Evolutionary conservation across 2,329 filamentous ascomycete genomes (phyloP).

Genomic region (Chaetothyriales sp.): DNA sequence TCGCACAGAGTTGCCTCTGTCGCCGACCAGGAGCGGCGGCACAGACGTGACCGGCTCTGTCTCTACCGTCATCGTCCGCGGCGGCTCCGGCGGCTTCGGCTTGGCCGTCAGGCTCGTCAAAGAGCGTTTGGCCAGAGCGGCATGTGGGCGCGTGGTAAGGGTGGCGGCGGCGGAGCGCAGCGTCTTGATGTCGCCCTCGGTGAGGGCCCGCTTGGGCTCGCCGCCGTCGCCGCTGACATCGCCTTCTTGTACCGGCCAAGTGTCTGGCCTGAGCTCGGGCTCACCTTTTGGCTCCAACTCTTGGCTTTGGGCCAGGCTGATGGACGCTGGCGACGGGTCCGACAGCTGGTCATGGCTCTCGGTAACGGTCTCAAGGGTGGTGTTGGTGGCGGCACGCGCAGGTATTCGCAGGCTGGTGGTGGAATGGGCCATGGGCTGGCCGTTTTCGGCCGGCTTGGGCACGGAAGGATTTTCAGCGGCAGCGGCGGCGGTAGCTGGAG

Average conservation of each 20-base stretch:
- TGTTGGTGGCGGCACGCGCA: slow-evolving; percentile 12
- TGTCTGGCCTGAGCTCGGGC: slow-evolving; percentile 28
- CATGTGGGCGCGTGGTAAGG: slow-evolving; percentile 34
- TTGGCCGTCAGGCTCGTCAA: slow-evolving; percentile 54
- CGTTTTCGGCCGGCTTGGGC: slow-evolving; percentile 25
- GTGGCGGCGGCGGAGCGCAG: slow-evolving; percentile 22
- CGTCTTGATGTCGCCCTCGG: slow-evolving; percentile 23
- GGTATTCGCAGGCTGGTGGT: background rate
- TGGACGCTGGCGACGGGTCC: background rate
- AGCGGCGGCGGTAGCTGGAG: slow-evolving; percentile 8
- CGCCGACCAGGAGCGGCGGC: slow-evolving; percentile 56
- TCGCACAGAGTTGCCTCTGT: slow-evolving; percentile 43
- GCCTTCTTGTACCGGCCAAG: slow-evolving; percentile 31
- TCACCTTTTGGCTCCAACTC: slow-evolving; percentile 5
- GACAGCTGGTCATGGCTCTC: slow-evolving; percentile 57
- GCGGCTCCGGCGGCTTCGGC: slow-evolving; percentile 61
- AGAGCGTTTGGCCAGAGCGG: slow-evolving; percentile 51
- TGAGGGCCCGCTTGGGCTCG: slow-evolving; percentile 29
- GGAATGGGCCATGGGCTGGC: background rate
- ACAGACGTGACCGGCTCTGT: slow-evolving; percentile 90
- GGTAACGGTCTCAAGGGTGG: slow-evolving; percentile 75
- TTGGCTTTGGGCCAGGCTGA: slow-evolving; percentile 24
- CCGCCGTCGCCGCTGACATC: slow-evolving; percentile 27
- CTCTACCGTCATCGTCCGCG: slow-evolving; percentile 90
- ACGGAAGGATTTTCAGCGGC: slow-evolving; percentile 6